Percentiles rank a stretch among this genome's conserved stretches.
phyloP scores from a whole-genome alignment of 805 yeast species.

The Wickerhamiella slavikovae region DNA sequence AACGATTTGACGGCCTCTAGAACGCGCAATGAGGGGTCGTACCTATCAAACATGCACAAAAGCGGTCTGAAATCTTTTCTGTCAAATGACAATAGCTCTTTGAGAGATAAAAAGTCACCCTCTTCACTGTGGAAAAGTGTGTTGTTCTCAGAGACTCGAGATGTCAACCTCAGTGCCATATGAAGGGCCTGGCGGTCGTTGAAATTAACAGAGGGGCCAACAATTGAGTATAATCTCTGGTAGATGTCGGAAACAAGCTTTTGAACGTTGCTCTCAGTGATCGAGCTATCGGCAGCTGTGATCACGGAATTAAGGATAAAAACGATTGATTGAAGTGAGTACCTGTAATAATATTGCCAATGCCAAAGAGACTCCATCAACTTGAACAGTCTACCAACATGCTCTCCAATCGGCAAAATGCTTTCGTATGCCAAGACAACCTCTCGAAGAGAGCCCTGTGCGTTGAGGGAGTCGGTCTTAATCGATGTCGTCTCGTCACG shows the following conservation, averaged over 20 bases:
- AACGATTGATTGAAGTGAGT: conserved; percentile 29
- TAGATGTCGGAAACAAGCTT: conserved; percentile 28
- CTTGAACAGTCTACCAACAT: conserved; percentile 30
- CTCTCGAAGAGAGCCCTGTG: conserved; percentile 31
- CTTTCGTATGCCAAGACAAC: conserved; percentile 28
- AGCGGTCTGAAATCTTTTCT: conserved; percentile 20
- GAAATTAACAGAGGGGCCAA: conserved; percentile 29
- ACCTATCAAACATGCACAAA: conserved; percentile 37
- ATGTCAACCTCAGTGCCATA: conserved; percentile 1
- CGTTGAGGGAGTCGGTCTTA: conserved; percentile 30
- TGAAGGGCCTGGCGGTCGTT: conserved; percentile 9
- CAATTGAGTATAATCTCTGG: conserved; percentile 25
- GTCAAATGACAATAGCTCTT: not conserved
- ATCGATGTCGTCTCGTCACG: conserved; percentile 42
- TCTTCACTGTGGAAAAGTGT: too few species aligned
- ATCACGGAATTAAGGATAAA: conserved; percentile 14
- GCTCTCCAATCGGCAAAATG: conserved; percentile 35
- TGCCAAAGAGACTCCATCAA: conserved; percentile 24
- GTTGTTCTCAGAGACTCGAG: too few species aligned
- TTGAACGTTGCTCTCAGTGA: conserved; percentile 17
- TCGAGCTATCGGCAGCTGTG: conserved; percentile 5
- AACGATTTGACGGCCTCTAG: conserved; percentile 22
- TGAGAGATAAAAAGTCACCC: too few species aligned
- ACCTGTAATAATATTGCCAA: conserved; percentile 36
- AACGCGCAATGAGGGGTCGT: conserved; percentile 44